phyloP scores from a whole-genome alignment of 2,329 filamentous ascomycete species.

The Claviceps arundinis region DNA sequence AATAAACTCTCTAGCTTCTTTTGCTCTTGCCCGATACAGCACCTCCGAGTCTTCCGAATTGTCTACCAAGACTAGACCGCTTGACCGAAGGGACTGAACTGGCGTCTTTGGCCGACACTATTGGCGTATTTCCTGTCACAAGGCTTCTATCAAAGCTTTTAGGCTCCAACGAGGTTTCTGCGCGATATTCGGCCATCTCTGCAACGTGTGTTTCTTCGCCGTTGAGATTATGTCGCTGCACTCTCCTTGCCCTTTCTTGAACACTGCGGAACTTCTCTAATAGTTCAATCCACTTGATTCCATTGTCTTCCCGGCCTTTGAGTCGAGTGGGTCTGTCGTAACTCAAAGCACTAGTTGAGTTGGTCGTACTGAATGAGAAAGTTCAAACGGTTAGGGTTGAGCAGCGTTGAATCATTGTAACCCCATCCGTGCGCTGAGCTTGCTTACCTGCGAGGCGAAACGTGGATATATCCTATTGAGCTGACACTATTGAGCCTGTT shows the following conservation, averaged over 20 bases:
- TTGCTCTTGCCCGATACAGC: conserved; percentile 53
- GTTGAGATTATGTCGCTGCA: conserved; percentile 45
- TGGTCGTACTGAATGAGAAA: conserved; percentile 24
- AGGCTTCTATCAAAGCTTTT: conserved; percentile 27
- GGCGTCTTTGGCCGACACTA: conserved; percentile 37
- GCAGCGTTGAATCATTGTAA: too few relatives aligned
- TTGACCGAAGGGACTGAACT: conserved; percentile 34
- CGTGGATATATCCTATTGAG: conserved; percentile 89
- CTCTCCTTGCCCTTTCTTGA: conserved; percentile 70
- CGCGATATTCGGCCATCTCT: conserved; percentile 28
- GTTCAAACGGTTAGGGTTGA: neutral
- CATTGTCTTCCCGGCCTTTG: conserved; percentile 68
- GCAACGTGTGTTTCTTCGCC: conserved; percentile 33
- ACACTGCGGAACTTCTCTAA: conserved; percentile 89
- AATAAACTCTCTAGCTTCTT: conserved; percentile 21
- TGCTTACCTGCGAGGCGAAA: conserved; percentile 63
- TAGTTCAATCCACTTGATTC: conserved; percentile 83
- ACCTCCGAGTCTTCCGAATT: conserved; percentile 59
- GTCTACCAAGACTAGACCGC: conserved; percentile 49
- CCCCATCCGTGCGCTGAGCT: neutral
- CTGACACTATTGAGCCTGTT: conserved; percentile 95
- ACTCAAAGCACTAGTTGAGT: conserved; percentile 36
- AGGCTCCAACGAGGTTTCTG: conserved; percentile 27
- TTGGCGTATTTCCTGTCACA: conserved; percentile 21
- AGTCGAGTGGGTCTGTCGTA: conserved; percentile 67